phyloP scores from a whole-genome alignment of 441 rosid species.

The Syzygium malaccense region DNA sequence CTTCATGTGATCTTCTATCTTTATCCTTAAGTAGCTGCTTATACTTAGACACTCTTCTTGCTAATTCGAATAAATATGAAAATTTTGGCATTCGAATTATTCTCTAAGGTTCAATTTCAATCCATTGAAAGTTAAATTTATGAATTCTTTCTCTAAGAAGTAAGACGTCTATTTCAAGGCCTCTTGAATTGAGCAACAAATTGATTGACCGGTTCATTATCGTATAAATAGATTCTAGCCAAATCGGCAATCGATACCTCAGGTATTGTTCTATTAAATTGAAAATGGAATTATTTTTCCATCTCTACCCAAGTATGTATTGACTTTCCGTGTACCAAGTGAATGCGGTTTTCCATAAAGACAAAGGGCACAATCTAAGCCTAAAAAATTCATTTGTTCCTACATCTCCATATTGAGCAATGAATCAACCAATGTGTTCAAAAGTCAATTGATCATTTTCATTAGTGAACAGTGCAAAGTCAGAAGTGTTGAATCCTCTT shows the following conservation, averaged over 20 bases:
- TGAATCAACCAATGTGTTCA: not conserved
- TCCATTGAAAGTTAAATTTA: not conserved
- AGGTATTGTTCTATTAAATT: accelerated
- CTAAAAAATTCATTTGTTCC: not conserved
- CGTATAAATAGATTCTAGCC: not conserved
- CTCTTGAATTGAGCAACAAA: not conserved
- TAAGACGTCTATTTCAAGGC: accelerated
- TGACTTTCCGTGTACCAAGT: not conserved
- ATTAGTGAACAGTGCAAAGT: not conserved
- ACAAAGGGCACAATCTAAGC: not conserved
- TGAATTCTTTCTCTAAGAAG: not conserved
- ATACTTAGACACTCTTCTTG: not conserved
- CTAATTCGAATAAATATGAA: not conserved
- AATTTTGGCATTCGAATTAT: not conserved
- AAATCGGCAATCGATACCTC: accelerated
- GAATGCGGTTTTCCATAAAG: too few relatives aligned
- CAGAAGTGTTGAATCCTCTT: not conserved
- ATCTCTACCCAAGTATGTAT: accelerated
- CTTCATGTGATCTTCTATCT: too few relatives aligned
- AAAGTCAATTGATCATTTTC: not conserved
- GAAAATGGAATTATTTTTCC: not conserved
- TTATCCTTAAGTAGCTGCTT: too few relatives aligned
- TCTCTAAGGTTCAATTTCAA: not conserved
- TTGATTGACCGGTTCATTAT: not conserved
- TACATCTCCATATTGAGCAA: too few relatives aligned